Percentiles rank a stretch among this genome's conserved stretches.
Evolutionary conservation across 768 basidiomycete genomes (phyloP).

Genomic region (Chalciporus sphaerocephalus): DNA sequence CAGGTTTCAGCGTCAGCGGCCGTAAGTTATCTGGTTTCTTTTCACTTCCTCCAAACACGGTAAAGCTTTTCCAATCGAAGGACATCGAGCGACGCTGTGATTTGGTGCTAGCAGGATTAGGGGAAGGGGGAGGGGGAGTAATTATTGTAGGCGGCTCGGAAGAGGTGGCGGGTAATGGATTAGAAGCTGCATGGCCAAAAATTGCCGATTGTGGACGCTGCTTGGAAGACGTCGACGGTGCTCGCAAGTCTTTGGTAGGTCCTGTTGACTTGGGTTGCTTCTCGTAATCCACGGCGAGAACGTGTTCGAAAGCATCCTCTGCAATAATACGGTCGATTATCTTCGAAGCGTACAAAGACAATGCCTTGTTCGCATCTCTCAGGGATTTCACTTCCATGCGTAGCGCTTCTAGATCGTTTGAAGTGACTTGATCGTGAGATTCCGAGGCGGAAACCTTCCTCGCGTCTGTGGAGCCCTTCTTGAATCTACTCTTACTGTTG

Average conservation of each 20-base stretch:
- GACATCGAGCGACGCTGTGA: slow-evolving; percentile 71
- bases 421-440: slow-evolving; percentile 41
- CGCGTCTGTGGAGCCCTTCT: slow-evolving; percentile 29
- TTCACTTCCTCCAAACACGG: slow-evolving; percentile 58
- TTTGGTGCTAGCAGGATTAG: slow-evolving; percentile 33
- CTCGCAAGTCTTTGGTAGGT: slow-evolving; percentile 23
- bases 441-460: slow-evolving; percentile 34
- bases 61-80: slow-evolving; percentile 79
- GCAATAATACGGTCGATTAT: slow-evolving; percentile 97
- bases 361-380: slow-evolving; percentile 92
- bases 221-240: slow-evolving; percentile 31
- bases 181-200: slow-evolving; percentile 36
- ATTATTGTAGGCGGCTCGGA: slow-evolving; percentile 19
- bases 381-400: slow-evolving; percentile 85
- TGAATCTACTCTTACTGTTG: slow-evolving; percentile 46
- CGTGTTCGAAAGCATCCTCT: slow-evolving; percentile 95
- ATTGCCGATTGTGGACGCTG: slow-evolving; percentile 61
- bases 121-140: slow-evolving; percentile 20
- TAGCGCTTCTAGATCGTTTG: slow-evolving; percentile 68
- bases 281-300: slow-evolving; percentile 90
- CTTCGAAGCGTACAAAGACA: slow-evolving; percentile 93
- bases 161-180: slow-evolving; percentile 37
- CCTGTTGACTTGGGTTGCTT: slow-evolving; percentile 47
- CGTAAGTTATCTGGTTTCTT: slow-evolving; percentile 64
- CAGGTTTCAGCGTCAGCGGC: slow-evolving; percentile 70